These are phyloP conservation scores for Crotalaria pallida DNA, from an alignment of 306 rosid genomes.

Conservation along the genomic window DNA sequence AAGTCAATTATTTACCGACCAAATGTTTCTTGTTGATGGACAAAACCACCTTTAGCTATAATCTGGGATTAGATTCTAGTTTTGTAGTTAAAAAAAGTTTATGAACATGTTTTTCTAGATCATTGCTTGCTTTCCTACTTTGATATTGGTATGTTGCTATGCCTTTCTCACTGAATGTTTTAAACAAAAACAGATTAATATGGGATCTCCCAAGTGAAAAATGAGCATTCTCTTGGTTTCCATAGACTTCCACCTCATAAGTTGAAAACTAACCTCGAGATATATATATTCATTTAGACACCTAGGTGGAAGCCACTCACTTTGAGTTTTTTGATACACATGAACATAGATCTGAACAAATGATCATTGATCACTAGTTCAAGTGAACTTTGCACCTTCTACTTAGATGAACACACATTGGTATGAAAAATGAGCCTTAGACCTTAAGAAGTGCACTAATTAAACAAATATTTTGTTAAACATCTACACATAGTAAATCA, in stretches of 20 bases:
- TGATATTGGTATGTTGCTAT: background rate
- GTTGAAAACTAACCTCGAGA: too few species aligned
- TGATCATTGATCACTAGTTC: too few species aligned
- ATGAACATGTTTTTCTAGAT: background rate
- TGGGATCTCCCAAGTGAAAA: background rate
- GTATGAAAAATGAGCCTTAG: background rate
- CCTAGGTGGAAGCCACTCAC: too few species aligned
- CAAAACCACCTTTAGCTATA: too few species aligned
- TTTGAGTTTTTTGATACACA: too few species aligned
- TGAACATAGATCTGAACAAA: too few species aligned
- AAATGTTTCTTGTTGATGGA: too few species aligned
- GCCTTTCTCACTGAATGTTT: background rate
- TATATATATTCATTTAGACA: too few species aligned
- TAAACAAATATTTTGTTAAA: background rate
- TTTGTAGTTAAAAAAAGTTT: background rate
- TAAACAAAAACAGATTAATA: background rate
- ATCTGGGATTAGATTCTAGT: background rate
- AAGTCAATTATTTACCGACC: too few species aligned
- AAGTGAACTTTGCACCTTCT: too few species aligned
- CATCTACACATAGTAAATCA: conserved; percentile 16
- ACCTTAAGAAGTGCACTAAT: conserved; percentile 18
- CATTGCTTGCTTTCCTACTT: background rate
- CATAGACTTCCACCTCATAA: too few species aligned
- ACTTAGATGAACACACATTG: too few species aligned
- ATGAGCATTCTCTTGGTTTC: background rate